A percentile compares a stretch with the other conserved stretches of the same genome.
Evolutionary conservation across 2,329 filamentous ascomycete species (phyloP).

Genomic region (Bipolaris sorokiniana): DNA sequence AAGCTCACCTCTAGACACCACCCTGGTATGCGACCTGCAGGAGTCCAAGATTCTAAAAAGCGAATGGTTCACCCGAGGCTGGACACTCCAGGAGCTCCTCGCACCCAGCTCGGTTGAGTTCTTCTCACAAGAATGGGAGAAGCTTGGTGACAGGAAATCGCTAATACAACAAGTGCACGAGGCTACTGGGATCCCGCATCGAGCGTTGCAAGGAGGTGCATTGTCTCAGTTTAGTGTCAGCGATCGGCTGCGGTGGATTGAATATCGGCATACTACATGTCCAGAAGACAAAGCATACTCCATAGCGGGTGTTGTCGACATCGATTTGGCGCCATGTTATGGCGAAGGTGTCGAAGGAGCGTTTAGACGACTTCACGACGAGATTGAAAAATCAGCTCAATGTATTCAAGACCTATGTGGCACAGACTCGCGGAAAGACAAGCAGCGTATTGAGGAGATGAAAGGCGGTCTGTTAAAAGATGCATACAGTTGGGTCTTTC

Average conservation of each 20-base stretch:
- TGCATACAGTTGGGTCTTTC: slow-evolving; percentile 12
- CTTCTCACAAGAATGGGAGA: background rate
- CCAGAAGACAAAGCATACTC: background rate
- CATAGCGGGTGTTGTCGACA: background rate
- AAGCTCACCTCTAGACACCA: background rate
- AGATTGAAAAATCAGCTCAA: background rate
- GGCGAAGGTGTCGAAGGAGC: background rate
- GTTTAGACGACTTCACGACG: background rate
- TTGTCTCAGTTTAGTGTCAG: background rate
- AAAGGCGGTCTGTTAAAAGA: background rate
- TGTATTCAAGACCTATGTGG: too few species aligned
- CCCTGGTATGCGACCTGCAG: background rate
- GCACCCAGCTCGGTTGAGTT: background rate
- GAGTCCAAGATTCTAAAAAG: background rate
- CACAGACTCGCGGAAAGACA: background rate
- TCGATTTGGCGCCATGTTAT: background rate
- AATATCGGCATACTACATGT: background rate
- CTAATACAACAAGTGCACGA: background rate
- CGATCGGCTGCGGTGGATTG: background rate
- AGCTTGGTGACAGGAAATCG: background rate
- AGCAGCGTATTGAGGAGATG: background rate
- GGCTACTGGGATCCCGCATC: background rate
- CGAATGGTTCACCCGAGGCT: too few species aligned
- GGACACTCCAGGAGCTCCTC: background rate
- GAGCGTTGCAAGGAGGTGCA: background rate